These are phyloP conservation scores for Arthroderma sp. DNA, from an alignment of 2,329 filamentous ascomycete species.

Conservation along the genomic window DNA sequence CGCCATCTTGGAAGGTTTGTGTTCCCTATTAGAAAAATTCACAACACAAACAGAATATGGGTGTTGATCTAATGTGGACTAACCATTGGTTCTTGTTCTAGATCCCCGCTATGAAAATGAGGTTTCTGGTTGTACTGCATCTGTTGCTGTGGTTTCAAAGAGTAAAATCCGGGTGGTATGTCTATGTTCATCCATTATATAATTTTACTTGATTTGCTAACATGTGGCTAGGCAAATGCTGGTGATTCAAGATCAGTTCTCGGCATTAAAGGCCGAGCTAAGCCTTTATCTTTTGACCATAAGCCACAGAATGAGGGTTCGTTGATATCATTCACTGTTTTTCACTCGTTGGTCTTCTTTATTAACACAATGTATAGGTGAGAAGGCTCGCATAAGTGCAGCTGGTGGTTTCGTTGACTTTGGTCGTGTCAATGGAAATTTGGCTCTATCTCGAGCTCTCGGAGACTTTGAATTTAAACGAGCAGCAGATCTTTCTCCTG, in stretches of 20 bases:
- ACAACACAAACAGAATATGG: background rate
- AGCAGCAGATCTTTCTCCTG: constrained; percentile 89
- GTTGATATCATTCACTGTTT: constrained; percentile 7
- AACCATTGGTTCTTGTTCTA: constrained; percentile 29
- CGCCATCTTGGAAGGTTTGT: constrained; percentile 83
- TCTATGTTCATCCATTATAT: constrained; percentile 18
- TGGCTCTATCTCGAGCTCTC: constrained; percentile 90
- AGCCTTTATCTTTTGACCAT: constrained; percentile 97
- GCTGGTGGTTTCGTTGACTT: constrained; percentile 98
- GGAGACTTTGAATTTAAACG: constrained; percentile 99
- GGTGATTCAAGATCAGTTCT: constrained; percentile 91
- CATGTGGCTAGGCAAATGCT: constrained; percentile 65
- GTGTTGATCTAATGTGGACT: background rate
- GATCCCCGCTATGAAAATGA: constrained; percentile 96
- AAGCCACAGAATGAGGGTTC: constrained; percentile 96
- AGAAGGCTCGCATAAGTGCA: constrained; percentile 90
- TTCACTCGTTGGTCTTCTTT: background rate
- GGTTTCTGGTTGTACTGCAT: constrained; percentile 93
- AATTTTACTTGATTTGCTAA: background rate
- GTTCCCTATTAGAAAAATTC: background rate
- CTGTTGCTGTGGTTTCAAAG: constrained; percentile 74
- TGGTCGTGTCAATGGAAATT: constrained; percentile 93
- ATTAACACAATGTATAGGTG: constrained; percentile 43
- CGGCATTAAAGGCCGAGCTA: constrained; percentile 91
- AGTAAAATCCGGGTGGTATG: constrained; percentile 92